phyloP scores from a whole-genome alignment of 176 grass and related monocot species.

The Puya raimondii region DNA sequence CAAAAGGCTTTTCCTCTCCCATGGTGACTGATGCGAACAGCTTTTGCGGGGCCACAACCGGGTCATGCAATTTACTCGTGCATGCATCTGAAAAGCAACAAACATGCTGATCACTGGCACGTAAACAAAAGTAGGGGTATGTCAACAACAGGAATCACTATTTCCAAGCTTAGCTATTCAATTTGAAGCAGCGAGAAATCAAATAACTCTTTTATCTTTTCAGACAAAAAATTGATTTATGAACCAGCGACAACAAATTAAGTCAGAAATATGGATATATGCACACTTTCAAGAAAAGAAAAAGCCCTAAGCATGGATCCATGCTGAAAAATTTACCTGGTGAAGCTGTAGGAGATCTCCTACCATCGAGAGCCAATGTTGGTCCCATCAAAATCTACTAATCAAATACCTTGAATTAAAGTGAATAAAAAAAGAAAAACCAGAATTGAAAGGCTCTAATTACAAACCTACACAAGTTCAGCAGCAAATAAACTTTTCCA shows the following conservation, averaged over 20 bases:
- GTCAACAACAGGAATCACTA: not conserved
- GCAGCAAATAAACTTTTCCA: not conserved
- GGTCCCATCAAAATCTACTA: slow-evolving; percentile 13
- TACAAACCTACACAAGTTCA: not conserved
- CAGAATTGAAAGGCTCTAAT: not conserved
- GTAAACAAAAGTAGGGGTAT: not conserved
- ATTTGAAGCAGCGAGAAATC: no score
- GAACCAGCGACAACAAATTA: no score
- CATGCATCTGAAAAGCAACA: not conserved
- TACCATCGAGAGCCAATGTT: slow-evolving; percentile 18
- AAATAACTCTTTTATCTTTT: no score
- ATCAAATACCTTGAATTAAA: slow-evolving; percentile 5
- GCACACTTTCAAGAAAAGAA: no score
- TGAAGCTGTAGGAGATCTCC: slow-evolving; percentile 9
- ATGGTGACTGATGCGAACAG: slow-evolving; percentile 10
- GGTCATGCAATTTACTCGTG: not conserved
- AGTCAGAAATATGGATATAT: no score
- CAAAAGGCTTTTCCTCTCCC: slow-evolving; percentile 33
- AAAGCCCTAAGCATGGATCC: no score
- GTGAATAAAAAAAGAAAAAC: not conserved
- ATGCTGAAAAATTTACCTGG: not conserved
- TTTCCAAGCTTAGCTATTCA: not conserved
- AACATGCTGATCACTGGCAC: not conserved
- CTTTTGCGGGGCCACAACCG: not conserved
- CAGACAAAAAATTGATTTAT: no score